These are phyloP conservation scores for Nidularia sp. DNA, from an alignment of 768 basidiomycete genomes.

Conservation along the genomic window DNA sequence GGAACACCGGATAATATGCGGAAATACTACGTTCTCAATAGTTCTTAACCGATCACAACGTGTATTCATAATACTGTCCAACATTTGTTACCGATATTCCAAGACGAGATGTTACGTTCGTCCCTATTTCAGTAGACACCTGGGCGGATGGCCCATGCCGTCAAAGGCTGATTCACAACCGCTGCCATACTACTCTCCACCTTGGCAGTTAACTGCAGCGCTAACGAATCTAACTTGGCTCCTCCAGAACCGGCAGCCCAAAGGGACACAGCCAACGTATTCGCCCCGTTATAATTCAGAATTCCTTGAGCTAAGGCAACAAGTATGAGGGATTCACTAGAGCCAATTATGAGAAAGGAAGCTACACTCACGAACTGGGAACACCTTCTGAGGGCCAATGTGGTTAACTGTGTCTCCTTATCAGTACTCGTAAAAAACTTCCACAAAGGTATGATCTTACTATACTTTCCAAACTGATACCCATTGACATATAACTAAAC, in stretches of 20 bases:
- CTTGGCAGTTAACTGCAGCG: slow-evolving; percentile 30
- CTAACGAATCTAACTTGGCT: slow-evolving; percentile 34
- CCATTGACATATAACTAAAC: slow-evolving; percentile 37
- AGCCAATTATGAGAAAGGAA: neutral
- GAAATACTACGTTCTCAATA: no score
- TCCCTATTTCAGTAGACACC: slow-evolving; percentile 25
- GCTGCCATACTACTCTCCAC: slow-evolving; percentile 30
- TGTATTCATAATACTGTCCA: no score
- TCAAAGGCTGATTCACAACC: slow-evolving; percentile 28
- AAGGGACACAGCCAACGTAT: slow-evolving; percentile 44
- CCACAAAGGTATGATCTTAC: slow-evolving; percentile 15
- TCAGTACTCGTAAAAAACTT: neutral
- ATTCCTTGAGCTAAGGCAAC: slow-evolving; percentile 39
- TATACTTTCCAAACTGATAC: slow-evolving; percentile 40
- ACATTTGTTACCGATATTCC: no score
- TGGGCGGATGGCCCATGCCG: slow-evolving; percentile 24
- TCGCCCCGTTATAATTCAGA: slow-evolving; percentile 40
- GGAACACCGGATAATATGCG: no score
- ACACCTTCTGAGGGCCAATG: slow-evolving; percentile 36
- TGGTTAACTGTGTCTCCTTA: slow-evolving; percentile 25
- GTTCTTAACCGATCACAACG: no score
- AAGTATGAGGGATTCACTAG: neutral
- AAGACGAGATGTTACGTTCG: no score
- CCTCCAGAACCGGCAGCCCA: slow-evolving; percentile 39
- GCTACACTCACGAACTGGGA: slow-evolving; percentile 36